Base-by-base conservation (phyloP, 805 yeast genomes). In the Alloascoidea hylecoeti region DNA sequence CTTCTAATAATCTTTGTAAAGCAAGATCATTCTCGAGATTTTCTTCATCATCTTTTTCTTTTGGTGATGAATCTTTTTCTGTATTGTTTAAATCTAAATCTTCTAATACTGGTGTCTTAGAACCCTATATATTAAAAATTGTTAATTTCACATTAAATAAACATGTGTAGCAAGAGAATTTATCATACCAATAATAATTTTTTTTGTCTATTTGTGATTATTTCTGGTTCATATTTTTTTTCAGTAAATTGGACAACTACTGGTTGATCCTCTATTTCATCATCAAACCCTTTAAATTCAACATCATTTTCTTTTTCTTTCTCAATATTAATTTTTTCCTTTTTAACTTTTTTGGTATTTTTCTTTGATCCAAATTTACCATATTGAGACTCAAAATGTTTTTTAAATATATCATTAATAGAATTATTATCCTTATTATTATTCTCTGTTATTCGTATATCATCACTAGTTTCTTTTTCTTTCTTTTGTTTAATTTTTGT, bases 1-100 rank as follows among this genome's bases (percentile, higher is more conserved):
- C 89, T 41, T 63, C 63, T 18, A 80, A 59, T 16, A 80, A 61
- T 36, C 88, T 56, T 47, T 80, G 85, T 33, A 80, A 62, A 40
- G 73, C 81, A 19, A 78, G 47, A 50, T 79, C 89, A 49, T 80
- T 76, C 39, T 74, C 70, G 40, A 78, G 51, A 45, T 79, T 70
- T 17, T 70, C 64, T 18, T 52, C 50, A 5, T 63, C 64, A 9
- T 64, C 68, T 27, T 45, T 42, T 4, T 45, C 44, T 18, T 36
- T 33, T 15, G 39, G n/a, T 23, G 30, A 23, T 23, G 30, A 23
- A 40, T 30, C 32, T 35, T 17, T 15, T 3, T 15, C 33, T 4
- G 6, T 16, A 18, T 35, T 39, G 19, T 43, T 16, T 15, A 39
- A 35, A 23, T 43, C 15, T 15, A 39, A 35, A 4, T 19, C 38